Evolutionary conservation across 1,284 basidiomycete genomes (phyloP).

Genomic region (Tylopilus sp.): DNA sequence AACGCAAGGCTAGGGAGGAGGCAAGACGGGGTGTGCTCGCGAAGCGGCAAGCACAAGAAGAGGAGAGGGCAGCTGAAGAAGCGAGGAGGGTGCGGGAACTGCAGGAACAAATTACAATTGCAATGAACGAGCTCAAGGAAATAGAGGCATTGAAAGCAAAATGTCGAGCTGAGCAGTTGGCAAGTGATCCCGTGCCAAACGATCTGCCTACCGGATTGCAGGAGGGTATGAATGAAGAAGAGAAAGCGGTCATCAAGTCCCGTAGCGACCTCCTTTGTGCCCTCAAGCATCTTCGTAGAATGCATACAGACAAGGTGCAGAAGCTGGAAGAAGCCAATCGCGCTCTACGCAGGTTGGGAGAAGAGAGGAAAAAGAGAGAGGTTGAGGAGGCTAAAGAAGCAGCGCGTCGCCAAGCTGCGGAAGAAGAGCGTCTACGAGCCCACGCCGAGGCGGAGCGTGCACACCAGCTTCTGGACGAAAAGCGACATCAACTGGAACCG

Average conservation of each 20-base stretch:
- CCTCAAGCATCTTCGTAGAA: constrained; percentile 18
- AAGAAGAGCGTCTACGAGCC: constrained; percentile 10
- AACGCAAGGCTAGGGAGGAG: constrained; percentile 26
- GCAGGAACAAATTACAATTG: constrained; percentile 20
- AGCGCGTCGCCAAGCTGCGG: constrained; percentile 10
- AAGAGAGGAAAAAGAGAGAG: constrained; percentile 20
- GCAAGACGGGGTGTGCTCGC: constrained; percentile 15
- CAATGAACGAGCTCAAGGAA: constrained; percentile 23
- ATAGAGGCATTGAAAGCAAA: constrained; percentile 6
- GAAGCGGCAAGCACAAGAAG: constrained; percentile 25
- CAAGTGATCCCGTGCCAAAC: background rate
- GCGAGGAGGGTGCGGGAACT: constrained; percentile 14
- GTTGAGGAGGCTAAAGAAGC: constrained; percentile 9
- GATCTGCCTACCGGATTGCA: constrained; percentile 13
- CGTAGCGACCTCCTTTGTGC: constrained; percentile 13
- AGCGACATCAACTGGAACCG: constrained; percentile 6
- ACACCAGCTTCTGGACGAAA: constrained; percentile 6
- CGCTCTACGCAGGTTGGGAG: constrained; percentile 19
- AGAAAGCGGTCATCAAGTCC: constrained; percentile 12
- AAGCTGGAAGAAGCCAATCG: constrained; percentile 14
- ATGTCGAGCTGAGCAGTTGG: constrained; percentile 1
- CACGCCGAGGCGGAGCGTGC: constrained; percentile 9
- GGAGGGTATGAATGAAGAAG: constrained; percentile 27
- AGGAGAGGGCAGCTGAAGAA: constrained; percentile 21
- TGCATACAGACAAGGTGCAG: constrained; percentile 17